These are phyloP conservation scores for Phytophthora pinifolia DNA, from an alignment of 352 stramenopile genomes.

Conservation along the genomic window DNA sequence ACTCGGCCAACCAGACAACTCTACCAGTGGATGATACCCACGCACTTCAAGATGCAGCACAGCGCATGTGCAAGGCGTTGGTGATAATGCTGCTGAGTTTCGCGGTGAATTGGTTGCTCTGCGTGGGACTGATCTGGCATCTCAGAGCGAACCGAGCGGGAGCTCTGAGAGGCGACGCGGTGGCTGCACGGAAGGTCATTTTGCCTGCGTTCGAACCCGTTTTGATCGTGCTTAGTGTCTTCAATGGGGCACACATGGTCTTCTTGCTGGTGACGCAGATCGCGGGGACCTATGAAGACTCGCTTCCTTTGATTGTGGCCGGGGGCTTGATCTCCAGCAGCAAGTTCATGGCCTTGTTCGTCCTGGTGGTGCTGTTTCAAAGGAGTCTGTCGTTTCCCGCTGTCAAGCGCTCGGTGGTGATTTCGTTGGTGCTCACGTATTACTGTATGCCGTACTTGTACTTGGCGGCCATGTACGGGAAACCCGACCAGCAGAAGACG, in stretches of 20 bases:
- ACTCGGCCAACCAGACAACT: too few relatives aligned
- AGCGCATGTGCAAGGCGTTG: too few relatives aligned
- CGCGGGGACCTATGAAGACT: too few relatives aligned
- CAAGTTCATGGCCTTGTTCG: conserved; percentile 38
- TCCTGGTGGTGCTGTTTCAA: conserved; percentile 43
- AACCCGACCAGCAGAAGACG: conserved; percentile 5
- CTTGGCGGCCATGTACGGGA: conserved; percentile 10
- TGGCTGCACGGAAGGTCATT: conserved; percentile 39
- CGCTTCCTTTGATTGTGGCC: conserved; percentile 12
- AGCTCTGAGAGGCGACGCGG: conserved; percentile 26
- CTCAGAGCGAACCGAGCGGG: conserved; percentile 34
- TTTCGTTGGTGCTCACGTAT: conserved; percentile 28
- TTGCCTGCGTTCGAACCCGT: conserved; percentile 48
- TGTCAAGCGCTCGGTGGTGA: conserved; percentile 23
- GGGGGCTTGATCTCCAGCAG: conserved; percentile 34
- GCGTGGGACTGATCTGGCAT: conserved; percentile 33
- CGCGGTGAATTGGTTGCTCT: conserved; percentile 27
- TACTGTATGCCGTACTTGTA: conserved; percentile 33
- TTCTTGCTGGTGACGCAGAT: conserved; percentile 17
- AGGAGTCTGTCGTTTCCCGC: conserved; percentile 50
- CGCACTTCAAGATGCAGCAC: too few relatives aligned
- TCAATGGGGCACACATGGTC: conserved; percentile 34
- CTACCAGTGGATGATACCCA: too few relatives aligned
- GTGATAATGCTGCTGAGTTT: too few relatives aligned
- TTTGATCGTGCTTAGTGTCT: conserved; percentile 29